Percentiles rank a stretch among this genome's conserved stretches.
These are phyloP conservation scores for Diversispora eburnea DNA, from an alignment of 192 early-diverging fungal genomes.

Conservation along the genomic window DNA sequence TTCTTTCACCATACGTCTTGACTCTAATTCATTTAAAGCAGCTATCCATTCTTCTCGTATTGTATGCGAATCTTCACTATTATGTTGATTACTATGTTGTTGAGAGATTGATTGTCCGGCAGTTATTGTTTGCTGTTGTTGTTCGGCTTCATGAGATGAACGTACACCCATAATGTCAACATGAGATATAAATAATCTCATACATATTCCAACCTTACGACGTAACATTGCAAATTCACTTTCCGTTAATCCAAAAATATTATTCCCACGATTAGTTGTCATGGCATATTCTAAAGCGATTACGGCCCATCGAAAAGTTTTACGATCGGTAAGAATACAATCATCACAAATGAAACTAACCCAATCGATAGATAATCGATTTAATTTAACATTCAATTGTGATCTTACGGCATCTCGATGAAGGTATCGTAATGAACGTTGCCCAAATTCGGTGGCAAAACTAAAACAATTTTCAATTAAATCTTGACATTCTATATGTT, in stretches of 20 bases:
- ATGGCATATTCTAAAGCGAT: conserved; percentile 80
- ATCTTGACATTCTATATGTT: conserved; percentile 51
- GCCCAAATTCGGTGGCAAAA: conserved; percentile 69
- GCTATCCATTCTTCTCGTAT: conserved; percentile 52
- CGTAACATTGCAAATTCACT: conserved; percentile 69
- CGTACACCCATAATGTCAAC: conserved; percentile 76
- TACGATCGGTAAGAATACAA: conserved; percentile 72
- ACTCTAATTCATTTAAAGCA: conserved; percentile 52
- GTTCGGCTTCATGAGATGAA: conserved; percentile 38
- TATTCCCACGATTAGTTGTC: conserved; percentile 67
- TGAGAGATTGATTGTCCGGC: conserved; percentile 18
- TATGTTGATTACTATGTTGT: background rate
- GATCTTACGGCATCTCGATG: conserved; percentile 43
- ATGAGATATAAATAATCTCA: conserved; percentile 77
- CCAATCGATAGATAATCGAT: conserved; percentile 81
- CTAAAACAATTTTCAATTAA: conserved; percentile 67
- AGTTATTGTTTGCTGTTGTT: conserved; percentile 34
- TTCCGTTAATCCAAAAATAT: conserved; percentile 64
- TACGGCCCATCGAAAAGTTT: conserved; percentile 82
- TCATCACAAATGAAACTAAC: conserved; percentile 82
- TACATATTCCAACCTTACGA: conserved; percentile 69
- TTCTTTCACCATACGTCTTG: conserved; percentile 37
- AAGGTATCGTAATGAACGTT: conserved; percentile 43
- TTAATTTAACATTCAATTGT: conserved; percentile 61
- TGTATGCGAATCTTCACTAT: conserved; percentile 12